Evolutionary conservation across 208 protist species (phyloP), one percentile per base, ranked within the genome.

Genomic region (Endotrypanum monterogeii): DNA sequence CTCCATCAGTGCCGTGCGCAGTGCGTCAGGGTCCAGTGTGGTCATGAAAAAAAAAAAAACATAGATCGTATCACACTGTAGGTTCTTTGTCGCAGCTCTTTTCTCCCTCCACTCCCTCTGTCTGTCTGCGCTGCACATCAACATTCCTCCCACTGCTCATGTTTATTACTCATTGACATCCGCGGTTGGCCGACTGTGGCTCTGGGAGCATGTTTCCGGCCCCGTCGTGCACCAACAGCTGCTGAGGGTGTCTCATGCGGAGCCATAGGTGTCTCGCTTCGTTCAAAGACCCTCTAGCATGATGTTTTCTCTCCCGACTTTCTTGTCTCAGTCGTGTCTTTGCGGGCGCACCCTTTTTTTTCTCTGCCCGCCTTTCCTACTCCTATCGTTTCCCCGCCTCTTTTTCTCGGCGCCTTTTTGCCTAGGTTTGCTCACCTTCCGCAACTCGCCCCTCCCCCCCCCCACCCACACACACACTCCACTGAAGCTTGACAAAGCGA

Each of bases 21-120:
- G 48, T 46, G 32, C 76, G 76, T 11, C 76, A 81, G 23, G 76
- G 76, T 32, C 50, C 57, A 0, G 66, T 35, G 54, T 69, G 70
- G 56, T 62, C 20, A 25, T 11, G 44, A 9, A 32, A 35, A 37
- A 44, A 25, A 14, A 55, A 9, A 32, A 35, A 37, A 6, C 1
- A 35, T 11, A 18, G 35, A 7, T 39, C 7, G 11, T 23, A 23
- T 9, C 37, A 23, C 12, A 9, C 20, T 32, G 8, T 16, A 35
- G 18, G 7, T 8, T 25, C 37, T 14, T 57, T 20, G 23, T 25
- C 54, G 25, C 54, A 4, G 54, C 25, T 28, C 23, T 23, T 57
- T 25, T 23, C 12, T 14, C 54, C 23, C n/a, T 7, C 54, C 54
- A 7, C 28, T 16, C 41, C 25, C 20, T 39, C 35, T 62, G 7